Evolutionary conservation across 495 filamentous ascomycete genomes (phyloP).

Genomic region (Xanthoparmelia taractica): DNA sequence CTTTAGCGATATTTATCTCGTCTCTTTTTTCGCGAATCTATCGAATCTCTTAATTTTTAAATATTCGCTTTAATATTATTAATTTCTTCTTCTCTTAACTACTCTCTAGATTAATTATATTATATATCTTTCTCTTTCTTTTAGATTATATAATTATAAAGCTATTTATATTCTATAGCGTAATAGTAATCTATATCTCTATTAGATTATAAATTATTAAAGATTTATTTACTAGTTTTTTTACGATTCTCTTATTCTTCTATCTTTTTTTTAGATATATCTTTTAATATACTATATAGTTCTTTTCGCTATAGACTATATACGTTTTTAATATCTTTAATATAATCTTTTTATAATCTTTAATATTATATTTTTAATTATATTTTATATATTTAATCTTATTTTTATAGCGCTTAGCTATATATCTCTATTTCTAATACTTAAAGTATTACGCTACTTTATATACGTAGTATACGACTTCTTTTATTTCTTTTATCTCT

Average conservation of each 20-base stretch:
- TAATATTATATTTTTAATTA: neutral
- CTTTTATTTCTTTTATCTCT: neutral
- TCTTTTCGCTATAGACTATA: neutral
- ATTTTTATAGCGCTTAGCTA: neutral
- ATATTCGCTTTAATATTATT: too few species aligned
- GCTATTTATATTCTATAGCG: too few species aligned
- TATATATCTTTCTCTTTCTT: too few species aligned
- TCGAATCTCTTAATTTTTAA: too few species aligned
- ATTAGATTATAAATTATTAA: too few species aligned
- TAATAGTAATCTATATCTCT: too few species aligned
- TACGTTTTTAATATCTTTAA: neutral
- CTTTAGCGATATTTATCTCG: too few species aligned
- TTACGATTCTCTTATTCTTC: neutral
- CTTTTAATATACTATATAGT: neutral
- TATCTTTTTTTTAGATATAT: neutral
- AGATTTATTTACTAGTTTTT: too few species aligned
- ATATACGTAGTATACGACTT: neutral
- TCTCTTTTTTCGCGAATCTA: too few species aligned
- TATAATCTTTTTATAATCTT: neutral
- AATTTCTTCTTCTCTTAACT: too few species aligned
- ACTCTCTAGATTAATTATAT: too few species aligned
- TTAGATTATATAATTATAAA: too few species aligned
- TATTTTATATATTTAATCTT: neutral
- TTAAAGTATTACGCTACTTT: neutral
- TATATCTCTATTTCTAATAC: neutral